Percentiles rank a stretch among this genome's conserved stretches.
Conservation (phyloP, 1,284 basidiomycete species). For the Puccinia coronata region DNA sequence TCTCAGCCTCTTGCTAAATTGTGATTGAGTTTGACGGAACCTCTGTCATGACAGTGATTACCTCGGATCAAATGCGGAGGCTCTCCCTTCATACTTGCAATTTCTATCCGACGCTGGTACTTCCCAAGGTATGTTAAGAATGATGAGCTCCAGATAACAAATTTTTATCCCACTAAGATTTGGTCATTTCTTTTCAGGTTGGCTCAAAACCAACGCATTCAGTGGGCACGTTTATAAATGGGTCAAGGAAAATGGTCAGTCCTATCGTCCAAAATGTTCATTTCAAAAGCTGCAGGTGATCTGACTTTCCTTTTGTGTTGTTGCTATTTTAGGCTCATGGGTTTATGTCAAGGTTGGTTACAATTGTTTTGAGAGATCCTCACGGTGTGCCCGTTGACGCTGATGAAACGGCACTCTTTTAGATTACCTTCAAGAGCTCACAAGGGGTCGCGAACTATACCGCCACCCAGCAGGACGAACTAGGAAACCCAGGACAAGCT, state of each 20-base stretch:
- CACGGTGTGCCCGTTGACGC: conserved; percentile 51
- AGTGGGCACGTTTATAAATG: conserved; percentile 91
- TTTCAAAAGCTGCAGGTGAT: conserved; percentile 55
- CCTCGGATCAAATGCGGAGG: conserved; percentile 80
- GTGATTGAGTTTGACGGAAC: no score
- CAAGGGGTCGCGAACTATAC: conserved; percentile 61
- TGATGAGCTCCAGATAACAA: conserved; percentile 31
- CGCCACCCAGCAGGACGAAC: conserved; percentile 64
- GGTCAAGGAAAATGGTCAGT: conserved; percentile 76
- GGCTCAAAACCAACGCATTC: conserved; percentile 70
- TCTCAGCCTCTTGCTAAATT: no score
- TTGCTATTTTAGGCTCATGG: conserved; percentile 55
- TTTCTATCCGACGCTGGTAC: conserved; percentile 85
- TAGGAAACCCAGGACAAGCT: conserved; percentile 78
- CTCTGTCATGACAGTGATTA: no score
- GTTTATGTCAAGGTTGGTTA: conserved; percentile 54
- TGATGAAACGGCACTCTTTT: conserved; percentile 2
- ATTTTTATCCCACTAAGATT: neutral
- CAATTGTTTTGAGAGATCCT: conserved; percentile 50
- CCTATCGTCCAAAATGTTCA: conserved; percentile 63
- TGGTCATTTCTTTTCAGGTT: neutral
- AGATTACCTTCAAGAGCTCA: conserved; percentile 3
- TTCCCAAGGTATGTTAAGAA: conserved; percentile 68
- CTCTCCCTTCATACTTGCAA: conserved; percentile 84
- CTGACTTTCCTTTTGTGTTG: neutral